Conservation (phyloP, 2,329 filamentous ascomycete species). For the Triangularia verruculosa region DNA sequence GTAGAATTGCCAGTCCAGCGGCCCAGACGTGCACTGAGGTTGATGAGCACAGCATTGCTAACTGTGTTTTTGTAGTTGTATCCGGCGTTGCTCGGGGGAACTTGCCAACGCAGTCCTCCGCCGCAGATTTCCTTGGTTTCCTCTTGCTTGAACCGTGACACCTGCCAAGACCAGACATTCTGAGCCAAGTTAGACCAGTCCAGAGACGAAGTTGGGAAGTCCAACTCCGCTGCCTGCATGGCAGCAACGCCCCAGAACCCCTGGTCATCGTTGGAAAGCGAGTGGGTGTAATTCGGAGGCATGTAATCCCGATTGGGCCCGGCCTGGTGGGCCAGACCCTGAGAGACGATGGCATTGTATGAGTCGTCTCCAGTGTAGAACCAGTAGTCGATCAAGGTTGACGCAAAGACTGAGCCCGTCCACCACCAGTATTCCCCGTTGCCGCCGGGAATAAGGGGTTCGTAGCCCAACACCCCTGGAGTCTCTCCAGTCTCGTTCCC, state of each 20-base stretch:
- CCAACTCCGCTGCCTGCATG: conserved; percentile 62
- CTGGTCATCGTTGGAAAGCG: conserved; percentile 63
- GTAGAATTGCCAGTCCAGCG: conserved; percentile 52
- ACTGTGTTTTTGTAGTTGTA: conserved; percentile 57
- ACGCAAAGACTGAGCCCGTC: conserved; percentile 66
- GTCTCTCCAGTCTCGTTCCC: conserved; percentile 38
- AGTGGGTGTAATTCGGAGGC: conserved; percentile 55
- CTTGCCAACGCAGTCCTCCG: conserved; percentile 74
- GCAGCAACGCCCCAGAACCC: conserved; percentile 66
- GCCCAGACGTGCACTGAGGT: conserved; percentile 51
- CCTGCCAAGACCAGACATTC: conserved; percentile 28
- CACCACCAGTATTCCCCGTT: conserved; percentile 64
- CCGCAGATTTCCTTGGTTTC: conserved; percentile 47
- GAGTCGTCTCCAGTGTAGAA: conserved; percentile 55
- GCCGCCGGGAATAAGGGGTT: conserved; percentile 28
- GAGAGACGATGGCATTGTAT: conserved; percentile 56
- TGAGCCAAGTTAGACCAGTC: conserved; percentile 62
- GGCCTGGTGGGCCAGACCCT: conserved; percentile 55
- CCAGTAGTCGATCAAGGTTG: conserved; percentile 44
- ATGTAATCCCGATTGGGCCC: conserved; percentile 53
- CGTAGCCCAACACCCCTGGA: conserved; percentile 45
- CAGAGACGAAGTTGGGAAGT: conserved; percentile 57
- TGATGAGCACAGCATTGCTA: conserved; percentile 41
- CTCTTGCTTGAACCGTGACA: conserved; percentile 33
- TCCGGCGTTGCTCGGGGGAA: conserved; percentile 63